Evolutionary conservation across 1,284 basidiomycete genomes (phyloP), one percentile per base, ranked within the genome.

Genomic region (Cryptococcus floricola): DNA sequence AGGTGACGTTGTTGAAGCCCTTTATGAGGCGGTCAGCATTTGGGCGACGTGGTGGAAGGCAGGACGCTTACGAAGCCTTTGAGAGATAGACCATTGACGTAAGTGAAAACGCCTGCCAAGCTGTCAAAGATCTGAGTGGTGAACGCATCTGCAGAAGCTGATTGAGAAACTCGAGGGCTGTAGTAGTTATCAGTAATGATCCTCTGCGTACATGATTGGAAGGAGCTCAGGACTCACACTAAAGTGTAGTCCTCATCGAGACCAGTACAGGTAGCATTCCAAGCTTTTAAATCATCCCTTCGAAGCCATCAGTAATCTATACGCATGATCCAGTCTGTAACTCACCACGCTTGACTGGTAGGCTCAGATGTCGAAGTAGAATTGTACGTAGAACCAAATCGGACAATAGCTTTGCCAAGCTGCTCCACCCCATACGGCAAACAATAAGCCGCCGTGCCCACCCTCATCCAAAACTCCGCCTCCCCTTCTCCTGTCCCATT

Each of bases 401-500:
- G 31, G 31, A 49, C 23, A 23, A 39, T 39, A 19, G 48, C 48
- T 4, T 38, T n/a, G 14, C 48, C 48, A 16, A 25, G 10, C n/a
- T 49, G 23, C 9, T 39, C 39, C 31, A 31, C 34, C 34, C 18
- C 34, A 19, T 37, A 18, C 18, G 39, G 18, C 48, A 19, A 19
- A 48, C 45, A 48, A 45, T 19, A 27, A 14, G 43, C 28, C 39
- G 31, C 47, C 14, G 28, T 28, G 18, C 39, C 42, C 9, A 65
- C 63, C 16, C 75, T 65, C 14, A 77, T 56, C 59, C 61, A 75
- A 57, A 69, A 76, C 6, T 51, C n/a, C n/a, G n/a, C 51, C 28
- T 13, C 48, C 31, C 39, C 42, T 25, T 71, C 67, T 39, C 66
- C 47, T 39, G 63, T 52, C 8, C 71, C 67, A 46, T 69, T 55